Evolutionary conservation across 2,329 filamentous ascomycete species (phyloP).

Genomic region (Pestalotiopsis fici): DNA sequence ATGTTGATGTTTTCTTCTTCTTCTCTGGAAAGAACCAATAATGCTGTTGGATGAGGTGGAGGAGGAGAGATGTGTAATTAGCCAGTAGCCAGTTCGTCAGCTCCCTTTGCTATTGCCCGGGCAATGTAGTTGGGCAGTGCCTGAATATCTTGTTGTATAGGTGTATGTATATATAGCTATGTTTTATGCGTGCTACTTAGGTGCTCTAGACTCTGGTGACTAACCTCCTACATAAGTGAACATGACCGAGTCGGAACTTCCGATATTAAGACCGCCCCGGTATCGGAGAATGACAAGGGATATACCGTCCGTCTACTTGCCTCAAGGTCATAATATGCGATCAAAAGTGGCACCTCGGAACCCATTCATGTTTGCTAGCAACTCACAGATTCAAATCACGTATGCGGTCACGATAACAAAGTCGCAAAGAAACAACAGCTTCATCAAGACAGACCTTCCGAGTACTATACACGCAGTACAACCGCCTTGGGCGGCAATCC

Average conservation of each 20-base stretch:
- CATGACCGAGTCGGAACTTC: not conserved
- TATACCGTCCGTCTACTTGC: not conserved
- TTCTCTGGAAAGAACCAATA: too few relatives aligned
- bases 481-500: constrained; percentile 12
- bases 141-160: too few relatives aligned
- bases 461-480: constrained; percentile 21
- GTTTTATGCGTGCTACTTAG: too few relatives aligned
- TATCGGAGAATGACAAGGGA: not conserved
- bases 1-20: not conserved
- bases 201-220: too few relatives aligned
- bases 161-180: too few relatives aligned
- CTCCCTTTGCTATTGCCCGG: too few relatives aligned
- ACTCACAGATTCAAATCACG: not conserved
- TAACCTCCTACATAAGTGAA: not conserved
- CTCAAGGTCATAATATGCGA: not conserved
- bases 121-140: too few relatives aligned
- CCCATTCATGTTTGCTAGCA: not conserved
- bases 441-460: not conserved
- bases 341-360: not conserved
- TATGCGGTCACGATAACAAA: too few relatives aligned
- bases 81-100: too few relatives aligned
- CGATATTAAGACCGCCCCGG: not conserved
- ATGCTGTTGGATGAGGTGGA: too few relatives aligned
- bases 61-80: too few relatives aligned
- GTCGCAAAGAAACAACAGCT: too few relatives aligned